Percentiles rank a stretch among this genome's conserved stretches.
Evolutionary conservation across 1,284 basidiomycete species (phyloP).

Genomic region (Ceratobasidium sp.): DNA sequence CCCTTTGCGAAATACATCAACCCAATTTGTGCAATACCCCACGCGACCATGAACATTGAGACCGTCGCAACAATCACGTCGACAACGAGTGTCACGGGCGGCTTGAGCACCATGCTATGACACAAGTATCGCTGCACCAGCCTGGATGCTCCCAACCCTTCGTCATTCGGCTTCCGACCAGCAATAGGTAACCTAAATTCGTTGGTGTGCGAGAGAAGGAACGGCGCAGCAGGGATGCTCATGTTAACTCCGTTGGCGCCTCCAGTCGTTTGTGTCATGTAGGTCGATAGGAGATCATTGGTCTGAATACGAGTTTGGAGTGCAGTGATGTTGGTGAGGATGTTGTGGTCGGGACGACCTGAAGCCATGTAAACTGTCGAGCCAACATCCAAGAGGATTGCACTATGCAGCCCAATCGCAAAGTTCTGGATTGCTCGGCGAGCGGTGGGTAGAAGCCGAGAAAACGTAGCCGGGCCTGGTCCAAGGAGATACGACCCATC

Average conservation of each 20-base stretch:
- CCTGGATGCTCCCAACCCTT: neutral
- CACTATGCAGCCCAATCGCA: constrained; percentile 24
- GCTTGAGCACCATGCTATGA: constrained; percentile 41
- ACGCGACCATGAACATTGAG: constrained; percentile 39
- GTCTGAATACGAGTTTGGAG: constrained; percentile 33
- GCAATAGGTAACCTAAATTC: constrained; percentile 32
- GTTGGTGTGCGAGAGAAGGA: constrained; percentile 2
- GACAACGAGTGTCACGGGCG: constrained; percentile 31
- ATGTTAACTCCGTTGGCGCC: constrained; percentile 32
- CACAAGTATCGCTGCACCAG: constrained; percentile 42
- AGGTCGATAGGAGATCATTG: neutral
- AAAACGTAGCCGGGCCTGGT: neutral
- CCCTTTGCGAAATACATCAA: constrained; percentile 35
- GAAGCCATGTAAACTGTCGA: neutral
- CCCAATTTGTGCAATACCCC: constrained; percentile 36
- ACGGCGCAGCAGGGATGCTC: constrained; percentile 25
- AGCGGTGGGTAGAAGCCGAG: neutral
- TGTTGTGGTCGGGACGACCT: constrained; percentile 18
- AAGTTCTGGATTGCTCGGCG: constrained; percentile 28
- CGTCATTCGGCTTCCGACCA: neutral
- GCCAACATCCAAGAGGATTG: constrained; percentile 36
- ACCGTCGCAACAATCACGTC: constrained; percentile 35
- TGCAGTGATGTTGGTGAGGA: constrained; percentile 22
- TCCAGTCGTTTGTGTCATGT: constrained; percentile 20
- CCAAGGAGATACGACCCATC: constrained; percentile 9